Percentiles rank a stretch among this genome's conserved stretches.
Evolutionary conservation across 2,329 filamentous ascomycete species (phyloP).

Genomic region (Knoxdaviesia capensis): DNA sequence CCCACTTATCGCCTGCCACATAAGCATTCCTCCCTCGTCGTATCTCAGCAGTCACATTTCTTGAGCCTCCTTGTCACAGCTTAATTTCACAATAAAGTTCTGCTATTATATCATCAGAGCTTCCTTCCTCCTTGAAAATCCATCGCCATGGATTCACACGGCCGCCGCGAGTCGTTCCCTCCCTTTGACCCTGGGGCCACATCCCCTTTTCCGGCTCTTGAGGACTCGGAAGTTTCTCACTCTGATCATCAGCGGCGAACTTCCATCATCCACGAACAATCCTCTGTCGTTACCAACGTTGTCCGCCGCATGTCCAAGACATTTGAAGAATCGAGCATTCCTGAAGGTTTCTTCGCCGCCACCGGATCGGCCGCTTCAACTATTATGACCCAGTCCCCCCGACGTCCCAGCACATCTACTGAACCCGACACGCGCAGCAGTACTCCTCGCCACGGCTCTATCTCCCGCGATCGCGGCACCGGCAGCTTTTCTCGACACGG

Average conservation of each 20-base stretch:
- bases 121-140: too few species aligned
- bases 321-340: constrained; percentile 25
- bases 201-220: background rate
- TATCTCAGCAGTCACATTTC: too few species aligned
- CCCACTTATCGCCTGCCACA: too few species aligned
- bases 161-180: background rate
- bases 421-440: background rate
- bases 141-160: background rate
- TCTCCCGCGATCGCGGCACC: background rate
- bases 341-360: constrained; percentile 25
- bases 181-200: background rate
- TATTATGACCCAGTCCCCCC: constrained; percentile 7
- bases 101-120: too few species aligned
- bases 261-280: background rate
- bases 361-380: constrained; percentile 24
- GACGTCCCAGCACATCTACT: constrained; percentile 5
- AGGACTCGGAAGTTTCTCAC: background rate
- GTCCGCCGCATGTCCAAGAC: constrained; percentile 13
- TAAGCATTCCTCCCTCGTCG: too few species aligned
- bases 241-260: too few species aligned
- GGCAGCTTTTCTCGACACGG: background rate
- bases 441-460: constrained; percentile 1
- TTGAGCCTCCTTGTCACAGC: too few species aligned
- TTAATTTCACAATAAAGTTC: too few species aligned
- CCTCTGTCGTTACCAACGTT: constrained; percentile 2